phyloP scores from a whole-genome alignment of 73 alveolate genomes.

The Effrenium voratum region DNA sequence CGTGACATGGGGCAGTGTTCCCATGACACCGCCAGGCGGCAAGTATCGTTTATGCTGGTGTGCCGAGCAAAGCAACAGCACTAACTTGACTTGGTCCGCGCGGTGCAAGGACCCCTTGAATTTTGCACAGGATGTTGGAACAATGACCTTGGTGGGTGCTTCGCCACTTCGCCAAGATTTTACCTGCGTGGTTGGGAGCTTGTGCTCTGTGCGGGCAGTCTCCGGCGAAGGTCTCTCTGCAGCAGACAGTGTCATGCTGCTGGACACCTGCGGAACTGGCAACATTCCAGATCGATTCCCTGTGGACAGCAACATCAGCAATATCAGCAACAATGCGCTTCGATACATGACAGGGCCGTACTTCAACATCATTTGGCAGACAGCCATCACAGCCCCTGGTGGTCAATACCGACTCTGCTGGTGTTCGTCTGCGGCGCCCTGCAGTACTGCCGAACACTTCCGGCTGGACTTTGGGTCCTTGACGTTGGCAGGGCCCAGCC shows the following conservation, averaged over 20 bases:
- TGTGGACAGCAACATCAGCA: background rate
- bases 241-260: slow-evolving; percentile 6
- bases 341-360: slow-evolving; percentile 31
- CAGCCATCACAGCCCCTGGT: background rate
- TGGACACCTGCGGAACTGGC: slow-evolving; percentile 42
- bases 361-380: slow-evolving; percentile 40
- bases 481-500: slow-evolving; percentile 27
- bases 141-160: background rate
- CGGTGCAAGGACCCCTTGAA: background rate
- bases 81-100: background rate
- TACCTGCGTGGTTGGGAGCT: slow-evolving; percentile 13
- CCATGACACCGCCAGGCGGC: slow-evolving; percentile 29
- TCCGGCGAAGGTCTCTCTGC: slow-evolving; percentile 55
- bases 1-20: background rate
- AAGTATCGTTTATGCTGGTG: slow-evolving; percentile 50
- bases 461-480: slow-evolving; percentile 14
- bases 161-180: slow-evolving; percentile 29
- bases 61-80: background rate
- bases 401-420: slow-evolving; percentile 46
- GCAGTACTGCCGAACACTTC: slow-evolving; percentile 40
- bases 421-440: background rate
- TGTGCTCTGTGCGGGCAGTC: slow-evolving; percentile 14
- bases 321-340: background rate
- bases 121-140: slow-evolving; percentile 14
- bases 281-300: slow-evolving; percentile 25